Evolutionary conservation across 768 basidiomycete species (phyloP), one percentile per base, ranked within the genome.

Genomic region (Collybiopsis luxurians): DNA sequence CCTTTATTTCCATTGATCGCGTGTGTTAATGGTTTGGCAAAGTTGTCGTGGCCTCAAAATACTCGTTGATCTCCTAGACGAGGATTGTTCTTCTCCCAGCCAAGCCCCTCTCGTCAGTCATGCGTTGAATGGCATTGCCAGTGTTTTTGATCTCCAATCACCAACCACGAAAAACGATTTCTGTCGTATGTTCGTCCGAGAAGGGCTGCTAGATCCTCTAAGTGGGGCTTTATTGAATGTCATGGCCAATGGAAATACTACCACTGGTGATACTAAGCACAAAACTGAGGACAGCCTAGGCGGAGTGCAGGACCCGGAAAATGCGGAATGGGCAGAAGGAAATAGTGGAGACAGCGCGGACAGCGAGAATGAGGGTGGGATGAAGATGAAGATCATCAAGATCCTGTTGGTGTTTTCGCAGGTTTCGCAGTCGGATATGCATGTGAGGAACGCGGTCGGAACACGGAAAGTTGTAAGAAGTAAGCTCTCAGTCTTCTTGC

Each of bases 151-250:
- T 61, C 81, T 98, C 12, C 90, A 98, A 69, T 94, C 92, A 46
- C 92, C 97, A 7, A 97, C 95, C 3, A 95, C 95, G 11, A 93
- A 97, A 70, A 98, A 97, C 67, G 97, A 98, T 71, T 98, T 98
- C 68, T 98, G 95, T 67, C 84, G 97, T 10, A 95, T 98, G 90
- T 96, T 98, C 75, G 92, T 97, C 40, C 82, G 94, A 4, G 97
- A 98, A 73, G 97, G 97, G 26, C 76, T 99, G 2, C 77, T 97
- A 45, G 95, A 97, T 62, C 96, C 97, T 0, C 75, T 99, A 1
- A 92, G 95, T 1, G 85, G 89, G 2, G 97, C 96, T 2, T 72
- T 99, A 24, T 74, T 96, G 57, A 90, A 92, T 63, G 91, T 98
- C 53, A 92, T 95, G 80, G 81, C 83, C 2, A 87, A 83, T 56